Evolutionary conservation across 768 basidiomycete species (phyloP), one percentile per base, ranked within the genome.

Genomic region (Rhizopogon sp.): DNA sequence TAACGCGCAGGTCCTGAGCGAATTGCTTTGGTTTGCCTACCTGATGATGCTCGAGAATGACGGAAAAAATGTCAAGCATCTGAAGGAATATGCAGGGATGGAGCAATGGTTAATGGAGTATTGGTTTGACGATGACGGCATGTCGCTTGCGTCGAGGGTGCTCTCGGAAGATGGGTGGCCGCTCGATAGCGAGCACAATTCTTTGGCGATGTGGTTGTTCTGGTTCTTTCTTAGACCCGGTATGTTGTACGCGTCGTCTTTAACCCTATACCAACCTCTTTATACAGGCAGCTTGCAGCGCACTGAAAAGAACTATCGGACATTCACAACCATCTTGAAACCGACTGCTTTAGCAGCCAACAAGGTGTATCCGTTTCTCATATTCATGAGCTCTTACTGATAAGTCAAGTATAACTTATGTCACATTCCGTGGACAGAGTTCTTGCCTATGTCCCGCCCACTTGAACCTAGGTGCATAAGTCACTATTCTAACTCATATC

Each of bases 21-120:
- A 82, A n/a, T 64, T 81, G 13, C 78, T 92, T 5, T 87, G 83
- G 75, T 78, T 79, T 29, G 79, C 83, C 28, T 91, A 87, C 64
- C 70, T 89, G 39, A 83, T 93, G 83, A 79, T 91, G 77, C 72
- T 93, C 45, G 91, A 93, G 72, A 87, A 90, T 60, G 87, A 87
- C 29, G 87, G 82, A 42, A 84, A 79, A 64, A 92, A 92, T 60
- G 80, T 80, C 60, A 66, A 47, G 43, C 89, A 90, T 64, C 76
- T 92, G n/a, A 66, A 81, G n/a, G 81, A 82, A 22, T 90, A 85
- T 62, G 88, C 81, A 5, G 62, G 65, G 40, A 78, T 90, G 54
- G 79, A 83, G 52, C 60, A 60, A 0, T 91, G 89, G 88, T 65
- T 92, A 41, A 73, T 72, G 60, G 76, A 78, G 53, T 91, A 81